phyloP scores from a whole-genome alignment of 495 filamentous ascomycete genomes.

The Tirmania nivea region DNA sequence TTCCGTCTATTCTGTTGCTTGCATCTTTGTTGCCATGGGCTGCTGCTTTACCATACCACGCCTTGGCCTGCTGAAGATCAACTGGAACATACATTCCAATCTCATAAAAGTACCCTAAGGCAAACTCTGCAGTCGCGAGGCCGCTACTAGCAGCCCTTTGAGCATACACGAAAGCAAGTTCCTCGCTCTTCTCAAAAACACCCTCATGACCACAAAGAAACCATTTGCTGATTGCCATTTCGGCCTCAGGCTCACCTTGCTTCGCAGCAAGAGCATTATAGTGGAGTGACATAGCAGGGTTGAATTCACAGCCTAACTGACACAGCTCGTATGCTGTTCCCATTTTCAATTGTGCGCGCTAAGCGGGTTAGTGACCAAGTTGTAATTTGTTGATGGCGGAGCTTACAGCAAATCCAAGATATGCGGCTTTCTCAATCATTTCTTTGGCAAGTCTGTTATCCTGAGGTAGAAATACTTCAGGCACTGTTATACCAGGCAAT shows the following conservation, averaged over 20 bases:
- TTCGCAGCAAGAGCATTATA: constrained; percentile 86
- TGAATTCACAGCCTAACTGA: constrained; percentile 83
- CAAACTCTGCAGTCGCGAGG: constrained; percentile 81
- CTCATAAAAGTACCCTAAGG: constrained; percentile 91
- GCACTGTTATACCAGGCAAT: constrained; percentile 66
- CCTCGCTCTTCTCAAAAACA: constrained; percentile 85
- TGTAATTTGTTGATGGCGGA: too few relatives aligned
- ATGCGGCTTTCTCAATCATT: constrained; percentile 93
- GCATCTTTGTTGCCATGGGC: constrained; percentile 88
- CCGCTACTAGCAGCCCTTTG: constrained; percentile 59
- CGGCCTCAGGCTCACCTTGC: constrained; percentile 72
- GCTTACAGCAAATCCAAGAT: constrained; percentile 66
- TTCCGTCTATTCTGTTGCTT: constrained; percentile 53
- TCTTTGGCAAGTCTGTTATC: constrained; percentile 54
- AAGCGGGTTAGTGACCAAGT: too few relatives aligned
- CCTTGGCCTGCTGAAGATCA: constrained; percentile 60
- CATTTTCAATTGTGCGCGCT: constrained; percentile 87
- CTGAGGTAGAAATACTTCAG: constrained; percentile 47
- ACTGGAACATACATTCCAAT: constrained; percentile 73
- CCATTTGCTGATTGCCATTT: constrained; percentile 97
- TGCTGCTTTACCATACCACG: constrained; percentile 79
- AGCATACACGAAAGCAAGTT: constrained; percentile 76
- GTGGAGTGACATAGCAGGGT: constrained; percentile 73
- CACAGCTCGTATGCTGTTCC: constrained; percentile 87
- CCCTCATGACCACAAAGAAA: constrained; percentile 87